Evolutionary conservation across 495 filamentous ascomycete genomes (phyloP).

Genomic region (Penicillium flavigenum): DNA sequence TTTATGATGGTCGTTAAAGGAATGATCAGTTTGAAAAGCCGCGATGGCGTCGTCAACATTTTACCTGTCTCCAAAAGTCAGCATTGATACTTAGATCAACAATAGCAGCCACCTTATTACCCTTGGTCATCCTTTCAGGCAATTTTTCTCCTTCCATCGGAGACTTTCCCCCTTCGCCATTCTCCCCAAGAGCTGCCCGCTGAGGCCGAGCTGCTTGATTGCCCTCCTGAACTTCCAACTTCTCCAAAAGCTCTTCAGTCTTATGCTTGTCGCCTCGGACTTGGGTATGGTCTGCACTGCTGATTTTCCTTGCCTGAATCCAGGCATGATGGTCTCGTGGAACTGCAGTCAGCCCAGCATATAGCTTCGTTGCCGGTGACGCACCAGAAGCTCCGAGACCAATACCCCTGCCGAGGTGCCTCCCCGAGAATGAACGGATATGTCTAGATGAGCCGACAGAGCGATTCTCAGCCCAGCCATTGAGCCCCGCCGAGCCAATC

Average conservation of each 20-base stretch:
- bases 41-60: constrained; percentile 84
- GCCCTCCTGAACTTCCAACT: constrained; percentile 16
- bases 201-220: constrained; percentile 13
- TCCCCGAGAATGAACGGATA: not conserved
- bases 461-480: not conserved
- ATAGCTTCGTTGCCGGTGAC: not conserved
- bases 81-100: constrained; percentile 1
- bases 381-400: not conserved
- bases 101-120: constrained; percentile 31
- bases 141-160: constrained; percentile 49
- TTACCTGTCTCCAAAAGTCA: constrained; percentile 57
- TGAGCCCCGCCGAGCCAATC: not conserved
- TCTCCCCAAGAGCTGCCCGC: constrained; percentile 11
- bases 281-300: constrained; percentile 23
- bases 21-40: constrained; percentile 84
- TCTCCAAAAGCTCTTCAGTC: constrained; percentile 26
- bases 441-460: not conserved
- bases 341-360: not conserved
- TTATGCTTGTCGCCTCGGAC: constrained; percentile 20
- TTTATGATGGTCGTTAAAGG: constrained; percentile 66
- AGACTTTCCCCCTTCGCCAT: constrained; percentile 24
- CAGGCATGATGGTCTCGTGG: not conserved
- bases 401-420: not conserved
- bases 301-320: constrained; percentile 20
- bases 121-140: constrained; percentile 62